phyloP scores from a whole-genome alignment of 768 basidiomycete genomes.

The Rhizopogon sp. region DNA sequence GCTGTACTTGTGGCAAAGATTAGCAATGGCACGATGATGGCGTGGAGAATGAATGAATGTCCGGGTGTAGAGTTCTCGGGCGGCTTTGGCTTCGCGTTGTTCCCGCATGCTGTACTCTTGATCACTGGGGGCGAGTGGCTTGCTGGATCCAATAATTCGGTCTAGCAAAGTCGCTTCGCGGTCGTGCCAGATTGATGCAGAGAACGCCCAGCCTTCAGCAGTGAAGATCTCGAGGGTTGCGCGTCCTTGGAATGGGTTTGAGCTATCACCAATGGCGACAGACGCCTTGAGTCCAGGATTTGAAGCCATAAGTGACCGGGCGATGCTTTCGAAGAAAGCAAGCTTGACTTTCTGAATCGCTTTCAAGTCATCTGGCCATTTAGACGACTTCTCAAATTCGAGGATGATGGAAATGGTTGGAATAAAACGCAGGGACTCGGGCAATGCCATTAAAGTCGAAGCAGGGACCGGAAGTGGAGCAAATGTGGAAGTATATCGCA shows the following conservation, averaged over 20 bases:
- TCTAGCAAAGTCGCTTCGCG: constrained; percentile 79
- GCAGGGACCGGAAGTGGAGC: constrained; percentile 68
- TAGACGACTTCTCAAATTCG: constrained; percentile 88
- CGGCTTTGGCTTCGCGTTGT: constrained; percentile 50
- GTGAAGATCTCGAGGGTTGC: constrained; percentile 73
- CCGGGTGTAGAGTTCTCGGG: constrained; percentile 56
- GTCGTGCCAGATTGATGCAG: constrained; percentile 80
- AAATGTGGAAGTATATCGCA: constrained; percentile 84
- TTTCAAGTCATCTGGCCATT: constrained; percentile 92
- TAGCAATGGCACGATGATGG: constrained; percentile 81
- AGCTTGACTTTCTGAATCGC: constrained; percentile 94
- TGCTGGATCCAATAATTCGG: constrained; percentile 48
- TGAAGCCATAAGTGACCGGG: constrained; percentile 51
- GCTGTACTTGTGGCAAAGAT: constrained; percentile 71
- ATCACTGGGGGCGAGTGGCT: constrained; percentile 14
- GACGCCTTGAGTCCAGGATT: constrained; percentile 47
- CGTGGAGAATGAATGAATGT: constrained; percentile 76
- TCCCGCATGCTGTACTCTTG: constrained; percentile 28
- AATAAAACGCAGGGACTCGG: constrained; percentile 57
- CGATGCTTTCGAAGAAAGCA: constrained; percentile 84
- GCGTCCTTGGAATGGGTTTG: constrained; percentile 58
- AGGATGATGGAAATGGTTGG: constrained; percentile 71
- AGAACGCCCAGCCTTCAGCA: constrained; percentile 83
- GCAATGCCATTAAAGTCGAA: constrained; percentile 46
- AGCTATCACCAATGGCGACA: constrained; percentile 54